These are phyloP conservation scores for Blastomyces parvus DNA, from an alignment of 2,329 filamentous ascomycete genomes.

Conservation along the genomic window DNA sequence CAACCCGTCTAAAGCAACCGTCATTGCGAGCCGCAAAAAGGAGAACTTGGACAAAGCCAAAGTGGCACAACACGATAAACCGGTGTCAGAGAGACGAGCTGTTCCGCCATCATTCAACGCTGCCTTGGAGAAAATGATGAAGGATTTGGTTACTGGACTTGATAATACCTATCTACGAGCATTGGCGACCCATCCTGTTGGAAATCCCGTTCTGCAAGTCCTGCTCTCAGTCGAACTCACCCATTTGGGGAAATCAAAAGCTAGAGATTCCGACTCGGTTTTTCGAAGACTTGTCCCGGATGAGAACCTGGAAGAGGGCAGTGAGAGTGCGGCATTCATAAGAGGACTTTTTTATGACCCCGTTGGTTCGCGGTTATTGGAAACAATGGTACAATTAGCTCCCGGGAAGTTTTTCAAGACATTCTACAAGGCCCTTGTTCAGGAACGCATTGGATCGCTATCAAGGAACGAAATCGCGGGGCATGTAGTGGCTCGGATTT, in stretches of 20 bases:
- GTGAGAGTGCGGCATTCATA: constrained; percentile 69
- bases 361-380: constrained; percentile 80
- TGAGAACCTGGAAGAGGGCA: constrained; percentile 62
- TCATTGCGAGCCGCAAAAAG: constrained; percentile 89
- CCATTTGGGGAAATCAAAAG: constrained; percentile 58
- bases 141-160: constrained; percentile 62
- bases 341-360: constrained; percentile 81
- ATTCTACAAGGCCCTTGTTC: constrained; percentile 71
- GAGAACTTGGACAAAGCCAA: constrained; percentile 61
- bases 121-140: constrained; percentile 73
- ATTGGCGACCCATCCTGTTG: constrained; percentile 77
- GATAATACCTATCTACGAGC: constrained; percentile 73
- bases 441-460: constrained; percentile 66
- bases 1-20: constrained; percentile 55
- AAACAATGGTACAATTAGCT: constrained; percentile 69
- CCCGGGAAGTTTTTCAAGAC: constrained; percentile 87
- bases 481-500: constrained; percentile 73
- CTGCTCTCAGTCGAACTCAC: constrained; percentile 78
- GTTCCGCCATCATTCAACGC: constrained; percentile 71
- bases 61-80: constrained; percentile 42
- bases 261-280: constrained; percentile 57
- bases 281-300: constrained; percentile 71
- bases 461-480: constrained; percentile 83
- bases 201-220: constrained; percentile 87
- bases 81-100: constrained; percentile 39